These are phyloP conservation scores for Pythium utonaiense DNA, from an alignment of 352 stramenopile species.

Conservation along the genomic window DNA sequence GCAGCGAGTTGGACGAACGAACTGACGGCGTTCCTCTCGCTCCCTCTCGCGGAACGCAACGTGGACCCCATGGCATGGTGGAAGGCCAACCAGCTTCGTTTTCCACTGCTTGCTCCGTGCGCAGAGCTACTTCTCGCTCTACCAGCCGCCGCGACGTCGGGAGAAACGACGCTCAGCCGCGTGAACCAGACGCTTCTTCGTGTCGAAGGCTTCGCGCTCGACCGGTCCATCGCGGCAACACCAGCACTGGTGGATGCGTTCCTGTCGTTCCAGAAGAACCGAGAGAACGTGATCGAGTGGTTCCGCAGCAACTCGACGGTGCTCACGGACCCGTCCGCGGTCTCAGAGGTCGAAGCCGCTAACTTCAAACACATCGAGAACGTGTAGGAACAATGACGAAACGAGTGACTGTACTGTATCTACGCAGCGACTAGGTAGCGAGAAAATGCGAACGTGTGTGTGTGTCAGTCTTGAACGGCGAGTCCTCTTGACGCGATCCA, in stretches of 20 bases:
- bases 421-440: neutral
- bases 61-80: slow-evolving; percentile 72
- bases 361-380: slow-evolving; percentile 79
- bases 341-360: slow-evolving; percentile 22
- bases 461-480: neutral
- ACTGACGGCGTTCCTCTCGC: slow-evolving; percentile 63
- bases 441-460: neutral
- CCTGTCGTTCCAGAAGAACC: slow-evolving; percentile 83
- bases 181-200: slow-evolving; percentile 55
- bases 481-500: neutral
- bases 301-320: slow-evolving; percentile 46
- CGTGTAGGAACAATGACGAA: slow-evolving; percentile 22
- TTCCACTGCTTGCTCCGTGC: slow-evolving; percentile 71
- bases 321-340: slow-evolving; percentile 21
- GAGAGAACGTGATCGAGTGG: slow-evolving; percentile 68
- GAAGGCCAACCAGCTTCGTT: slow-evolving; percentile 75
- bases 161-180: slow-evolving; percentile 44
- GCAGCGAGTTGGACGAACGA: slow-evolving; percentile 74
- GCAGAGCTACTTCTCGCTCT: slow-evolving; percentile 73
- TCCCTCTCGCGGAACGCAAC: slow-evolving; percentile 71
- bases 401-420: neutral
- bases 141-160: slow-evolving; percentile 57
- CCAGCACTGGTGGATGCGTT: slow-evolving; percentile 65
- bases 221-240: slow-evolving; percentile 43
- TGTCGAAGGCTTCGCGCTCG: slow-evolving; percentile 39